Base-by-base conservation (phyloP, 2,329 filamentous ascomycete genomes). In the Seiridium cupressi region DNA sequence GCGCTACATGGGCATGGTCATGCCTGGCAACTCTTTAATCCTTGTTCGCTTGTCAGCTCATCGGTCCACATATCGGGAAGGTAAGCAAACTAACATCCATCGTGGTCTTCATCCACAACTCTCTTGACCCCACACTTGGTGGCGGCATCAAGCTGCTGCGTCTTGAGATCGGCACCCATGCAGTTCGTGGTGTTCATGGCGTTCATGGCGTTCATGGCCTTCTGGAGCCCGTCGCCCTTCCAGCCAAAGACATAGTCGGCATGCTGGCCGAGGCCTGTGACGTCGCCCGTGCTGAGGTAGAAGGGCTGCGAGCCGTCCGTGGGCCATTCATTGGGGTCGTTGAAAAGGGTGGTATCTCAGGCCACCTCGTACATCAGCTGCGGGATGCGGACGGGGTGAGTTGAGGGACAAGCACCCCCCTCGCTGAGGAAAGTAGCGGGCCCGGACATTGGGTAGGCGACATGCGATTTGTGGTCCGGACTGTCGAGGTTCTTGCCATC, bases 311-410 rank as follows among this genome's bases (percentile, higher is more conserved):
- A 72, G 46, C 70, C 70, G 53, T 71, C 70, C 51, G 68, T 64
- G 10, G 69, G 69, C 69, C 69, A 71, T 3, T 71, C n/a, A 11
- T 60, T 57, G 55, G 60, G 53, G 58, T 70, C 63, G 40, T 71
- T 71, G 59, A 72, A 71, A 3, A 60, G 59, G 40, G 61, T 64
- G 8, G 70, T 72, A 57, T 77, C 71, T 78, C 81, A 89, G 68
- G 85, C 80, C 57, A 85, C 80, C 71, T 88, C 85, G 65, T 78
- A 84, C 76, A 89, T 87, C 60, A 89, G 77, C 18, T 84, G 85
- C 13, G 85, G 77, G 3, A 86, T 73, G 63, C 81, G 83, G 1
- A 80, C 77, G 1, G 83, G 84, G 66, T 84, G 81, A 2, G 73
- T 74, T 5, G 38, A 55, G 0, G 83, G 83, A 64, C 83, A 86